phyloP scores from a whole-genome alignment of 2,329 filamentous ascomycete species.

The Phaeosphaeria sp. region DNA sequence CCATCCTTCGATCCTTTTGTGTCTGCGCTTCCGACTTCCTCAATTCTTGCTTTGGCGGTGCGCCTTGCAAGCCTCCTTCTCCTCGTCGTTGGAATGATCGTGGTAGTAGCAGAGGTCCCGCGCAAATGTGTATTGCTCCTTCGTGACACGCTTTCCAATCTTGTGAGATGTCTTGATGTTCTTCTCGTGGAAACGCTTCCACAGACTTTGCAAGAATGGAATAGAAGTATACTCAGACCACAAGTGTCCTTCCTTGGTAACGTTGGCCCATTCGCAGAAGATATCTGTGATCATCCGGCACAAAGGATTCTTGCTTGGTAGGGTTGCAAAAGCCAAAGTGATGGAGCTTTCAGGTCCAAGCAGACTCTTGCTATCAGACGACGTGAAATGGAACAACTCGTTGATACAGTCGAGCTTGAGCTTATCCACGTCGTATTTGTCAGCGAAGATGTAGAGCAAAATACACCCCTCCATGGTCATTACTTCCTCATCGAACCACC shows the following conservation, averaged over 20 bases:
- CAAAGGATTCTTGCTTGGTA: neutral
- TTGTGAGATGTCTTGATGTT: neutral
- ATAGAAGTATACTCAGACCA: neutral
- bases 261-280: neutral
- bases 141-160: neutral
- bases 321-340: neutral
- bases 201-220: neutral
- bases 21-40: no score
- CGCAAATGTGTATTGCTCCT: neutral
- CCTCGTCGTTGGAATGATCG: neutral
- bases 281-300: neutral
- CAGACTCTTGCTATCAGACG: neutral
- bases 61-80: neutral
- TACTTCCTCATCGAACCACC: neutral
- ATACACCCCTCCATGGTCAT: constrained; percentile 2
- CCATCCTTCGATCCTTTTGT: no score
- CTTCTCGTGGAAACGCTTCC: neutral
- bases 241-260: neutral
- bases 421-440: constrained; percentile 6
- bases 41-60: neutral
- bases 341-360: neutral
- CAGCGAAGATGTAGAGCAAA: constrained; percentile 13
- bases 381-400: neutral
- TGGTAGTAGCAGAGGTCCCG: neutral
- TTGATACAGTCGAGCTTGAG: neutral